Percentiles rank a stretch among this genome's conserved stretches.
Conservation (phyloP, 768 basidiomycete species). For the Kwoniella newhampshirensis region DNA sequence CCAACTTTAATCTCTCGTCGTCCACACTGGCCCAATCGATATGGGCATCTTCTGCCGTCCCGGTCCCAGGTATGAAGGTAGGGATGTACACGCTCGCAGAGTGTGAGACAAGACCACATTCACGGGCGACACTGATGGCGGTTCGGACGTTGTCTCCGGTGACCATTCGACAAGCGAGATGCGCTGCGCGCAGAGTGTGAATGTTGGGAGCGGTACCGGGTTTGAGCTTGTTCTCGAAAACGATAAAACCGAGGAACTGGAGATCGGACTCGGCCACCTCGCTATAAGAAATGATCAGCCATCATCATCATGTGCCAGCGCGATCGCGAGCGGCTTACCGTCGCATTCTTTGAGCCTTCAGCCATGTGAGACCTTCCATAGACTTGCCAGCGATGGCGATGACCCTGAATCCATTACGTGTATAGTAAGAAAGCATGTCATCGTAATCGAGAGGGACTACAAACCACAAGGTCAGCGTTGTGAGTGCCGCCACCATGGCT, state of each 20-base stretch:
- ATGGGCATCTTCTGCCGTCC: slow-evolving; percentile 57
- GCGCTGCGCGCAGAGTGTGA: slow-evolving; percentile 79
- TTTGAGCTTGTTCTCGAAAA: slow-evolving; percentile 98
- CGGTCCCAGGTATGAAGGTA: slow-evolving; percentile 69
- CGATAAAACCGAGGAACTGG: slow-evolving; percentile 88
- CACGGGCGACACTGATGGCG: slow-evolving; percentile 92
- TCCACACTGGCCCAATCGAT: slow-evolving; percentile 92
- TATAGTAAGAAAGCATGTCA: slow-evolving; percentile 93
- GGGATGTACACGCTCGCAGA: slow-evolving; percentile 87
- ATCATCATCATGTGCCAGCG: slow-evolving; percentile 7
- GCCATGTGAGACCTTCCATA: slow-evolving; percentile 88
- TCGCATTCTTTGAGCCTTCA: slow-evolving; percentile 95
- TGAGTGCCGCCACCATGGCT: not conserved
- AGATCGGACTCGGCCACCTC: slow-evolving; percentile 91
- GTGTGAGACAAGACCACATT: slow-evolving; percentile 84
- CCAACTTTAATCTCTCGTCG: slow-evolving; percentile 77
- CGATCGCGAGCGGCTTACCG: slow-evolving; percentile 59
- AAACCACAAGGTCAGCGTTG: not conserved
- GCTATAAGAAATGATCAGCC: slow-evolving; percentile 55
- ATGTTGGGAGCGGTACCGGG: slow-evolving; percentile 87
- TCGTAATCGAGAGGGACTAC: slow-evolving; percentile 94
- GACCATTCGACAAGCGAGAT: slow-evolving; percentile 94
- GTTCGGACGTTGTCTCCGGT: slow-evolving; percentile 97
- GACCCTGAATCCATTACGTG: slow-evolving; percentile 91
- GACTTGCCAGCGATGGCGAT: slow-evolving; percentile 98